Base-by-base conservation (phyloP, 768 basidiomycete species). In the Paxillus involutus region DNA sequence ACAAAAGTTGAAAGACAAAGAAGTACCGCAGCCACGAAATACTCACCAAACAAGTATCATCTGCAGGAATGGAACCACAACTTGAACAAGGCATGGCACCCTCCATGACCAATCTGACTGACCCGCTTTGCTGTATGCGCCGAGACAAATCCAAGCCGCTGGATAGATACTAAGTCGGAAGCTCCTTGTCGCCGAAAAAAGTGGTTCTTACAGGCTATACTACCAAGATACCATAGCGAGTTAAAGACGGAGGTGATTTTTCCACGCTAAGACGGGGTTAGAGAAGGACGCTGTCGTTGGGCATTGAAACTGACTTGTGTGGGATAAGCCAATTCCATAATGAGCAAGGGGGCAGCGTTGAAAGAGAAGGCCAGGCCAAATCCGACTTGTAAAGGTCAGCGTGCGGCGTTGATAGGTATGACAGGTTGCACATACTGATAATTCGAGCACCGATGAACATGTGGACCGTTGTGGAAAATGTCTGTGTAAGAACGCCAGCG, bases 211-310 rank as follows among this genome's bases (percentile, higher is more conserved):
- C 72, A 81, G 37, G 84, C 67, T 53, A 88, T 84, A 55, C 84
- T 84, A 10, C 89, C 89, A 35, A 85, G 61, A 66, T 90, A 90
- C 89, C 89, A 91, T 46, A 77, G 79, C 0, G 85, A 77, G 69
- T 91, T 90, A 68, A 85, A 89, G 52, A 85, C 64, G 10, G 84
- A 80, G 14, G 82, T 85, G 19, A 85, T 71, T 67, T 83, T 81
- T 3, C 80, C 84, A 52, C 75, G 72, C 75, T 76, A 57, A 32
- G 37, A 21, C 36, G 40, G 32, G 21, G 17, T 36, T 52, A 30
- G 29, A n/a, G 48, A 47, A 32, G 12, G 41, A 39, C 11, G 32
- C 6, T 11, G 16, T 19, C n/a, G 30, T 37, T 49, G 42, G 17
- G 40, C 17, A 33, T 19, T 30, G 24, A 19, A 21, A 67, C 73